Evolutionary conservation across 176 grass and related monocot genomes (phyloP).

Genomic region (Phyllostachys edulis): DNA sequence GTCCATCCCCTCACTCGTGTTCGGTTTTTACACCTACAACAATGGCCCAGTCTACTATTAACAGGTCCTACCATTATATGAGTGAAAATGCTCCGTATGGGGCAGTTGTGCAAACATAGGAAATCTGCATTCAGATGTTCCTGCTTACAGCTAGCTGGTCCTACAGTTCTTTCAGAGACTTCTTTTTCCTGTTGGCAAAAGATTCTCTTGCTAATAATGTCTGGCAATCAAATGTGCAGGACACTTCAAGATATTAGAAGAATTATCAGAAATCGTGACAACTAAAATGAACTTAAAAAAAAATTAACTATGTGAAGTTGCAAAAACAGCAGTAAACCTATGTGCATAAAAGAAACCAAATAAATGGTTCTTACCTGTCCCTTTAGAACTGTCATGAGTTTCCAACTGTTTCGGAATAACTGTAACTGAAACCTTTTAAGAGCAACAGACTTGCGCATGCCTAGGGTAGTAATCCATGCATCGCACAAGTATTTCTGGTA

Average conservation of each 20-base stretch:
- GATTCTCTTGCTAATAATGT: conserved; percentile 18
- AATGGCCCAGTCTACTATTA: neutral
- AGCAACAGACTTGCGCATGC: conserved; percentile 78
- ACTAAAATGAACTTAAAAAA: conserved; percentile 6
- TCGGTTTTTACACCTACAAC: no score
- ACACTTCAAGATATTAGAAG: neutral
- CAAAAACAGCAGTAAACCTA: neutral
- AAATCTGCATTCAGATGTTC: conserved; percentile 11
- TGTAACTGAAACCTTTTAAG: conserved; percentile 79
- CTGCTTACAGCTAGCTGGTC: conserved; percentile 22
- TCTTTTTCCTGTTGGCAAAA: conserved; percentile 30
- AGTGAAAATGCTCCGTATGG: neutral
- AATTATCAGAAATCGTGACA: conserved; percentile 23
- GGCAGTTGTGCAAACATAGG: neutral
- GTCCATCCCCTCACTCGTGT: no score
- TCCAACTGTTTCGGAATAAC: conserved; percentile 58
- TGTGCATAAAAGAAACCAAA: conserved; percentile 5
- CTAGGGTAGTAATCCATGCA: conserved; percentile 77
- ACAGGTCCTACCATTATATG: neutral
- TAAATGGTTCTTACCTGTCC: conserved; percentile 59
- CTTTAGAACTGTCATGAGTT: conserved; percentile 80
- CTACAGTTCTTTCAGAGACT: conserved; percentile 28
- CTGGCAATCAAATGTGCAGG: neutral
- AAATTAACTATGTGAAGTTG: neutral
- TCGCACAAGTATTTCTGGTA: conserved; percentile 79